Percentiles rank a stretch among this genome's conserved stretches.
These are phyloP conservation scores for Fusarium duplospermum DNA, from an alignment of 2,329 filamentous ascomycete species.

Conservation along the genomic window DNA sequence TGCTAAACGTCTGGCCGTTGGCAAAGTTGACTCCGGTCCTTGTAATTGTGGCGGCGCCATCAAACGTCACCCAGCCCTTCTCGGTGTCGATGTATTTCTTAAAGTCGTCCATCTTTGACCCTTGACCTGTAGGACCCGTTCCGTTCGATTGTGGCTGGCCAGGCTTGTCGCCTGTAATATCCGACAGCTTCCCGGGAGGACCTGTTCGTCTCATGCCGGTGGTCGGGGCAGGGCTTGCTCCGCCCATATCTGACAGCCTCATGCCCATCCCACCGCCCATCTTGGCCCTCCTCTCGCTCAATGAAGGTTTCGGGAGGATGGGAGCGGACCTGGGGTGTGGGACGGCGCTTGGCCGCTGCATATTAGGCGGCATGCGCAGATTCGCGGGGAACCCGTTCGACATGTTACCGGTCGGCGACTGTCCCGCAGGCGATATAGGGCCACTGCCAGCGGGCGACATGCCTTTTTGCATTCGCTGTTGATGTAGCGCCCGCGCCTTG, in stretches of 20 bases:
- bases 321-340: slow-evolving; percentile 67
- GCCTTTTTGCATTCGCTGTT: slow-evolving; percentile 59
- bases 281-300: slow-evolving; percentile 73
- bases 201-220: slow-evolving; percentile 46
- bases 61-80: slow-evolving; percentile 90
- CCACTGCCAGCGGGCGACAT: slow-evolving; percentile 48
- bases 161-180: slow-evolving; percentile 48
- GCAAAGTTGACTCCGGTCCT: slow-evolving; percentile 92
- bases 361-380: slow-evolving; percentile 54
- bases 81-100: slow-evolving; percentile 90
- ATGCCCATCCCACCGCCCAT: slow-evolving; percentile 54
- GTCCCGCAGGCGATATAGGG: slow-evolving; percentile 47
- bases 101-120: slow-evolving; percentile 69
- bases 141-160: slow-evolving; percentile 48
- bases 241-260: slow-evolving; percentile 67
- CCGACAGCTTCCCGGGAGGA: slow-evolving; percentile 57
- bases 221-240: slow-evolving; percentile 31
- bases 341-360: slow-evolving; percentile 60
- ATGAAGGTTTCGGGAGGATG: slow-evolving; percentile 63
- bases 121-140: slow-evolving; percentile 44
- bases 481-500: slow-evolving; percentile 60
- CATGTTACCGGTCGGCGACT: slow-evolving; percentile 49
- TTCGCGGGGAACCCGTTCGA: slow-evolving; percentile 58
- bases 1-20: slow-evolving; percentile 88
- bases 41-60: slow-evolving; percentile 90